Evolutionary conservation across 192 early-diverging fungal species (phyloP), one percentile per base, ranked within the genome.

Genomic region (Entomortierella chlamydospora): DNA sequence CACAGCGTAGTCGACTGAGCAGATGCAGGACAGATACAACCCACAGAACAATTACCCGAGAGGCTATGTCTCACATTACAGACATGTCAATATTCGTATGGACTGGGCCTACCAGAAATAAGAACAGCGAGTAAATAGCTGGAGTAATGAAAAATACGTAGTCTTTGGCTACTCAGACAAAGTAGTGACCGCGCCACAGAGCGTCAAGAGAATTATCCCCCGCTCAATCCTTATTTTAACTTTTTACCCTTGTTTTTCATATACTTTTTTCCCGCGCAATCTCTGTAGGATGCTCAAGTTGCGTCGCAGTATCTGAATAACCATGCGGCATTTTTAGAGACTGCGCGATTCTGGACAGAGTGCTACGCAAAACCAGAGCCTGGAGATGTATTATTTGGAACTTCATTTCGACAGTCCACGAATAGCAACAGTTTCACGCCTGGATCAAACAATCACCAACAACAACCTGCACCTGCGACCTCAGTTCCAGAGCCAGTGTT

Each of bases 271-370:
- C n/a, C n/a, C n/a, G n/a, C n/a, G n/a, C n/a, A n/a, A n/a, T n/a
- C n/a, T 25, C 68, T 52, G 12, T 65, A 88, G 84, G 86, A 88
- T 37, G 85, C 86, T 0, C 78, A 86, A 77, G 87, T 88, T 20
- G 87, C 87, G 0, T 72, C 79, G 7, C 76, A 84, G n/a, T 87
- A 86, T 47, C 45, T 84, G 31, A 70, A 83, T 30, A 59, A 86
- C 47, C 52, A 69, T 29, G 33, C 53, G 2, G 83, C 65, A 11
- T 88, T 86, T 53, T 61, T 68, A n/a, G 67, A 72, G 25, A 87
- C 81, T 0, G 87, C 87, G 12, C 34, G 55, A 20, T 73, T 73
- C 41, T 88, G 87, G 87, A 86, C 87, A 1, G 69, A 82, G 13
- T 76, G 84, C 15, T 85, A 87, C 29, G 86, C 86, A 4, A 82